Percentiles rank a stretch among this genome's conserved stretches.
Evolutionary conservation across 179 eudicot species (phyloP).

Genomic region (Patellifolia procumbens): DNA sequence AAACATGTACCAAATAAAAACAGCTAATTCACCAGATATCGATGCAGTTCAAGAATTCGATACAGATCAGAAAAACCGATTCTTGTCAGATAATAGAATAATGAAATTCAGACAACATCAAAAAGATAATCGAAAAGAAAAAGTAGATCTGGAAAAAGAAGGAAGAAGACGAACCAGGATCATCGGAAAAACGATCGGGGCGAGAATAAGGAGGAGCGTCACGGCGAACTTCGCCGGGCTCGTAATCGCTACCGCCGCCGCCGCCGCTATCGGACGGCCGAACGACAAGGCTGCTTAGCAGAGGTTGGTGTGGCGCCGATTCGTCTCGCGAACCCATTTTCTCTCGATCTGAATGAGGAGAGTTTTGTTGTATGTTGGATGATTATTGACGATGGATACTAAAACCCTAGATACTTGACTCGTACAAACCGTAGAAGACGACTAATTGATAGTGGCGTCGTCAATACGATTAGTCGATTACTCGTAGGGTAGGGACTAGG

Average conservation of each 20-base stretch:
- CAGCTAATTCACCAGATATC: background rate
- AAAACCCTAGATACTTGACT: slow-evolving; percentile 25
- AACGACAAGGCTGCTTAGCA: slow-evolving; percentile 88
- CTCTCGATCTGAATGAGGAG: background rate
- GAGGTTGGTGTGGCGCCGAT: slow-evolving; percentile 75
- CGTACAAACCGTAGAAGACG: too few relatives aligned
- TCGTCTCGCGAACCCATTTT: slow-evolving; percentile 77
- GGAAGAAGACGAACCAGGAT: slow-evolving; percentile 44
- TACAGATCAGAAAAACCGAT: background rate
- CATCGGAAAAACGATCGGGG: slow-evolving; percentile 53
- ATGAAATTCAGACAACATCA: background rate
- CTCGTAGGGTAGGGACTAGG: too few relatives aligned
- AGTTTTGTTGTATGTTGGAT: background rate
- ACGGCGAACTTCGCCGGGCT: slow-evolving; percentile 89
- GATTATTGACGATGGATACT: background rate
- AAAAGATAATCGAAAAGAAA: background rate
- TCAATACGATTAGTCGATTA: too few relatives aligned
- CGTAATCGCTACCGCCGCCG: slow-evolving; percentile 71
- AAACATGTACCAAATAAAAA: background rate
- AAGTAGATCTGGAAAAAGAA: background rate
- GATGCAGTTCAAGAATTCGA: background rate
- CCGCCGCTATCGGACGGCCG: slow-evolving; percentile 73
- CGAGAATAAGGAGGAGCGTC: slow-evolving; percentile 63
- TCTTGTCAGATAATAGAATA: too few relatives aligned
- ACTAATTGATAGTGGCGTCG: background rate